phyloP scores from a whole-genome alignment of 2,329 filamentous ascomycete species.

The Botrytis deweyae region DNA sequence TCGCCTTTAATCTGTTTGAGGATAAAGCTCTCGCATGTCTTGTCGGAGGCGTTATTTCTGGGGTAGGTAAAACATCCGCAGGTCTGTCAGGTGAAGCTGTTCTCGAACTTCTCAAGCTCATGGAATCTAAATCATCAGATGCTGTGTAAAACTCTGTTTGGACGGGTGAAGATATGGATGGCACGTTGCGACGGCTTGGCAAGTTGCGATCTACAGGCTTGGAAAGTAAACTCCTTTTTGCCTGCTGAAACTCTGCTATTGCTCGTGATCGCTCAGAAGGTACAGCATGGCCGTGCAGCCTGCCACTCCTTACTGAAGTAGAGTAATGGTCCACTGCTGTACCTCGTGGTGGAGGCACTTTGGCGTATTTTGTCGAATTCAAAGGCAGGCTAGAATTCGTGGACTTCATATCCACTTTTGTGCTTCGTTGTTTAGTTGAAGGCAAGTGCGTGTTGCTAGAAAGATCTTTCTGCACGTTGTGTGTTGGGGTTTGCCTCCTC shows the following conservation, averaged over 20 bases:
- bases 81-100: neutral
- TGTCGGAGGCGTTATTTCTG: neutral
- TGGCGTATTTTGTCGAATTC: neutral
- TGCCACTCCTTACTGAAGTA: neutral
- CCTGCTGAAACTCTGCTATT: constrained; percentile 8
- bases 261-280: constrained; percentile 8
- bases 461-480: neutral
- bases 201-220: neutral
- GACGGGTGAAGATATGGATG: neutral
- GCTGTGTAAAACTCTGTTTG: neutral
- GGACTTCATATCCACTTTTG: neutral
- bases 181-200: neutral
- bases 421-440: neutral
- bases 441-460: neutral
- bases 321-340: neutral
- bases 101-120: neutral
- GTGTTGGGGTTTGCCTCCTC: neutral
- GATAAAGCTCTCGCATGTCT: neutral
- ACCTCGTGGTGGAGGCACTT: neutral
- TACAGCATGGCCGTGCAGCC: neutral
- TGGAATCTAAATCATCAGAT: neutral
- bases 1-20: neutral
- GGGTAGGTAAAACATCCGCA: neutral
- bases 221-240: neutral
- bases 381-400: neutral